Percentiles rank a stretch among this genome's conserved stretches.
phyloP scores from a whole-genome alignment of 2,329 filamentous ascomycete genomes.

The Diaporthe amygdali region DNA sequence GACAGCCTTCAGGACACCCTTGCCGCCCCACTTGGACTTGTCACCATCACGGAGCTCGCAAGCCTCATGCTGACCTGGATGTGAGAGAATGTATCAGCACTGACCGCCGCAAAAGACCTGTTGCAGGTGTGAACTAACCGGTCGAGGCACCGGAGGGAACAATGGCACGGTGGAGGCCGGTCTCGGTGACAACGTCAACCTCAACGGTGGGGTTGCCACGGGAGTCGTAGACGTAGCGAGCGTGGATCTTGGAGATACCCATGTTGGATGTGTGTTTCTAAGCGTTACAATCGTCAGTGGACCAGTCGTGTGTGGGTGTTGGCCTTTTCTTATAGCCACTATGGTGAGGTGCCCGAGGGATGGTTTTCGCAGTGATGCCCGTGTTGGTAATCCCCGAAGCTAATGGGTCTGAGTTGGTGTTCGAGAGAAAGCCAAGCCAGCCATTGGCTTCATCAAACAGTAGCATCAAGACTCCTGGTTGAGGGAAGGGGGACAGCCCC shows the following conservation, averaged over 20 bases:
- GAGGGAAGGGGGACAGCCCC: not conserved
- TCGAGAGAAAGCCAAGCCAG: not conserved
- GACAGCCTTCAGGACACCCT: conserved; percentile 87
- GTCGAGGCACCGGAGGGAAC: conserved; percentile 97
- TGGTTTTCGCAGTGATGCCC: not conserved
- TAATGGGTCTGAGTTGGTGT: not conserved
- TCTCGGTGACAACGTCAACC: conserved; percentile 96
- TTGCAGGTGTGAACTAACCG: conserved; percentile 59
- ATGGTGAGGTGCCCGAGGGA: not conserved
- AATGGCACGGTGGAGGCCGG: conserved; percentile 95
- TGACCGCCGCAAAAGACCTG: conserved; percentile 4
- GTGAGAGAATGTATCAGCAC: conserved; percentile 28
- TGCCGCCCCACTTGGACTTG: conserved; percentile 84
- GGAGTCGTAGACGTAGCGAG: conserved; percentile 97
- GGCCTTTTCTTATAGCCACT: not conserved
- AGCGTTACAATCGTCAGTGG: not conserved
- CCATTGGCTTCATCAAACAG: not conserved
- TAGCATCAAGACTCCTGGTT: not conserved
- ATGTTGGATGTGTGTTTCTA: conserved; percentile 60
- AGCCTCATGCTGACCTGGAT: conserved; percentile 83
- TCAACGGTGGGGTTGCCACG: conserved; percentile 98
- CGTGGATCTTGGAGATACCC: conserved; percentile 89
- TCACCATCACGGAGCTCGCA: conserved; percentile 90
- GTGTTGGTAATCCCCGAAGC: not conserved
- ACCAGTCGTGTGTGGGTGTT: not conserved